These are phyloP conservation scores for Salisapilia sapeloensis DNA, from an alignment of 352 stramenopile genomes.

Conservation along the genomic window DNA sequence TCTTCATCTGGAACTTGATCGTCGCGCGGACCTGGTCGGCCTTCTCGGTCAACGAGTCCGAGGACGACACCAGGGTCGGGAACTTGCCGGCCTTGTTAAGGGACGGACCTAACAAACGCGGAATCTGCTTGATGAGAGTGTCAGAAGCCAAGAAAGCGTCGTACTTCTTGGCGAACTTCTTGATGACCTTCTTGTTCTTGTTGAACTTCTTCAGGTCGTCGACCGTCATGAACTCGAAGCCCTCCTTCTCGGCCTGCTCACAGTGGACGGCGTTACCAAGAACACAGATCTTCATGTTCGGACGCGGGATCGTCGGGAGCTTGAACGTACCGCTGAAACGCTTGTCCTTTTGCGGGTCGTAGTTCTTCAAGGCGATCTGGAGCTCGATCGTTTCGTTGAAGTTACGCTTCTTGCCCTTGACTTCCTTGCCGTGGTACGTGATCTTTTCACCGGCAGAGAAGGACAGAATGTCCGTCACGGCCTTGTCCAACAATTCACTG, in stretches of 20 bases:
- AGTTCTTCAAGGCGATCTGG: constrained; percentile 99
- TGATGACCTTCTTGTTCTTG: constrained; percentile 99
- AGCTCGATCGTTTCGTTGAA: constrained; percentile 99
- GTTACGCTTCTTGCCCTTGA: constrained; percentile 99
- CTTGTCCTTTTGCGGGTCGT: constrained; percentile 99
- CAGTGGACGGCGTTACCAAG: constrained; percentile 98
- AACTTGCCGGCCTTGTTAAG: constrained; percentile 99
- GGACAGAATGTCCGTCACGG: constrained; percentile 91
- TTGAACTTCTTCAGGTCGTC: constrained; percentile 99
- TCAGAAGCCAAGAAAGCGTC: constrained; percentile 99
- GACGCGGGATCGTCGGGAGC: constrained; percentile 90
- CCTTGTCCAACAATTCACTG: constrained; percentile 90
- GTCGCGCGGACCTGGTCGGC: constrained; percentile 94
- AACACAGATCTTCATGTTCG: constrained; percentile 96
- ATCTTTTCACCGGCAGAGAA: constrained; percentile 92
- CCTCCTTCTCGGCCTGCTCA: constrained; percentile 96
- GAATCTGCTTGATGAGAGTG: constrained; percentile 99
- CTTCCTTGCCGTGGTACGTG: constrained; percentile 76
- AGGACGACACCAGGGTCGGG: constrained; percentile 90
- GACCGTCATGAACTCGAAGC: constrained; percentile 96
- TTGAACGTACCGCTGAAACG: constrained; percentile 99
- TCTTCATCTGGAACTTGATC: constrained; percentile 99
- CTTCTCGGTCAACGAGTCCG: constrained; percentile 96
- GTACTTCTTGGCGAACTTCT: constrained; percentile 99
- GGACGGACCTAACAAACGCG: constrained; percentile 97